These are phyloP conservation scores for Nephromyces sp. DNA, from an alignment of 169 alveolate species.

Conservation along the genomic window DNA sequence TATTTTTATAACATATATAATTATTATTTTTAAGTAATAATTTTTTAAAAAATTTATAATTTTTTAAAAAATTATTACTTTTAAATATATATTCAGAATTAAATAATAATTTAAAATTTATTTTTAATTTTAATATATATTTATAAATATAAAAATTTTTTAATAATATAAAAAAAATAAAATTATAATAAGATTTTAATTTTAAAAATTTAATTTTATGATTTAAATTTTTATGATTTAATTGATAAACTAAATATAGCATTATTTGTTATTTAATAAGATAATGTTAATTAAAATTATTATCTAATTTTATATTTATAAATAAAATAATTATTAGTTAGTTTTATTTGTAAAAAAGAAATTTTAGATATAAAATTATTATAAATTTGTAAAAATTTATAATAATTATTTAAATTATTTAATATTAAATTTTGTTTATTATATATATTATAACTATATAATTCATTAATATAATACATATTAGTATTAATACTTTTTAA, in stretches of 20 bases:
- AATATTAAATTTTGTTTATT: constrained; percentile 5
- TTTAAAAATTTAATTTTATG: background rate
- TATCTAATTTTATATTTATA: background rate
- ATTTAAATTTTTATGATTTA: no score
- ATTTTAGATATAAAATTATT: constrained; percentile 1
- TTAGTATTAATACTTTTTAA: no score
- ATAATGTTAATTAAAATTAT: constrained; percentile 1
- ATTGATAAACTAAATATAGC: no score
- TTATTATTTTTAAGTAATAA: constrained; percentile 11
- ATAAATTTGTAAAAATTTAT: background rate
- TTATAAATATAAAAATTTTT: constrained; percentile 15
- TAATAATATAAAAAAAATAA: constrained; percentile 20
- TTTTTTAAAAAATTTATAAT: background rate
- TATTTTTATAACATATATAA: background rate
- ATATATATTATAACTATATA: no score
- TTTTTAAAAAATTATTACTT: background rate
- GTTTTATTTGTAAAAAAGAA: constrained; percentile 2
- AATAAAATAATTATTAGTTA: background rate
- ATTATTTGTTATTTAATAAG: background rate
- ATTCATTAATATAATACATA: no score
- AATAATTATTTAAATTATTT: background rate
- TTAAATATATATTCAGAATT: constrained; percentile 17
- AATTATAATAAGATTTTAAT: constrained; percentile 1
- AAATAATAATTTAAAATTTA: constrained; percentile 5
- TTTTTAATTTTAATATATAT: constrained; percentile 17